Evolutionary conservation across 768 basidiomycete genomes (phyloP).

Genomic region (Lanmaoa rubissima): DNA sequence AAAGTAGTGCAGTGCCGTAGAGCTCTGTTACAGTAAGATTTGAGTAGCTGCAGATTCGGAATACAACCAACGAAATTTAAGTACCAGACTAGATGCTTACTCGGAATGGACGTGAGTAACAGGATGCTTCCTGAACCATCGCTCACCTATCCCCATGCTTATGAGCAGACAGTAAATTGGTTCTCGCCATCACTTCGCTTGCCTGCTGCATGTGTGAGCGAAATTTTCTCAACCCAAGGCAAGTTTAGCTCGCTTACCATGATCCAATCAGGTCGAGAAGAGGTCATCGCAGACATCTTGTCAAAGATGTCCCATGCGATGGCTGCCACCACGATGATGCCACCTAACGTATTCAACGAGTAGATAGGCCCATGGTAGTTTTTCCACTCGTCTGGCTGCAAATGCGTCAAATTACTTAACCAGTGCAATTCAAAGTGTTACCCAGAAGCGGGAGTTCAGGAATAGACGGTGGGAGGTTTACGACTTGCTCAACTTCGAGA

Average conservation of each 20-base stretch:
- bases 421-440: neutral
- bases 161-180: slow-evolving; percentile 3
- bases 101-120: neutral
- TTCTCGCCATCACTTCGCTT: slow-evolving; percentile 6
- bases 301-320: slow-evolving; percentile 7
- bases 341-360: slow-evolving; percentile 1
- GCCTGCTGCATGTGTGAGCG: neutral
- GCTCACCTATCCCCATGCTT: slow-evolving; percentile 11
- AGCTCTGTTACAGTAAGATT: neutral
- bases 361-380: slow-evolving; percentile 9
- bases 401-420: slow-evolving; percentile 1
- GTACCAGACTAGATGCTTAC: neutral
- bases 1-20: slow-evolving; percentile 6
- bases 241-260: slow-evolving; percentile 1
- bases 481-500: neutral
- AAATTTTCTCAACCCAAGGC: neutral
- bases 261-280: slow-evolving; percentile 8
- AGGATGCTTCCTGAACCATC: neutral
- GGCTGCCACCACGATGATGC: slow-evolving; percentile 10
- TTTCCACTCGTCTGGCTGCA: slow-evolving; percentile 12
- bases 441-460: slow-evolving; percentile 6
- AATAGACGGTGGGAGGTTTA: slow-evolving; percentile 6
- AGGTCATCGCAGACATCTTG: slow-evolving; percentile 9
- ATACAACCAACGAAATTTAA: neutral
- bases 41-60: neutral